These are phyloP conservation scores for Fraxinus greggii DNA, from an alignment of 305 asterid genomes.

Conservation along the genomic window DNA sequence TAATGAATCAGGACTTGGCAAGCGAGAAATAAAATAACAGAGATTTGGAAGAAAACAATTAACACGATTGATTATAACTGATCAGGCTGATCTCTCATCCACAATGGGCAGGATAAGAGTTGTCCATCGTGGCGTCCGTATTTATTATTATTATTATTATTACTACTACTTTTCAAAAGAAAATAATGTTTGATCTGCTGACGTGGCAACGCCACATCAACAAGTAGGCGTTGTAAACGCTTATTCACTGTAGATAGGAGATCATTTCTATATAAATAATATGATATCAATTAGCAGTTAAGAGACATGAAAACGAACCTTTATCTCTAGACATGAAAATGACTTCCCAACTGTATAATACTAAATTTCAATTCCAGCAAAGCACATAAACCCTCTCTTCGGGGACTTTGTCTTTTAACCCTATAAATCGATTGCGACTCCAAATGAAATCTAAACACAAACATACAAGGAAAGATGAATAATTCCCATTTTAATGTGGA, in stretches of 20 bases:
- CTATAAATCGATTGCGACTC: slow-evolving; percentile 4
- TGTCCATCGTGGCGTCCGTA: too few relatives aligned
- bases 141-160: too few relatives aligned
- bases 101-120: too few relatives aligned
- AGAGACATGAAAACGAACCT: not conserved
- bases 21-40: not conserved
- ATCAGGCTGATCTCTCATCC: not conserved
- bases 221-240: too few relatives aligned
- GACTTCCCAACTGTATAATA: slow-evolving; percentile 12
- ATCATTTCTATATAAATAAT: not conserved
- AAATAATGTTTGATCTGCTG: too few relatives aligned
- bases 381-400: not conserved
- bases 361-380: not conserved
- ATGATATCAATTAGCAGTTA: not conserved
- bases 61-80: not conserved
- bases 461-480: not conserved
- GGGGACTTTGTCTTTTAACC: slow-evolving; percentile 3
- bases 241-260: too few relatives aligned
- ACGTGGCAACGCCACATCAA: too few relatives aligned
- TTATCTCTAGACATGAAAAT: not conserved
- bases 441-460: not conserved
- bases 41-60: not conserved
- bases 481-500: slow-evolving; percentile 2
- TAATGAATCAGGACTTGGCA: not conserved
- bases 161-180: too few relatives aligned